These are phyloP conservation scores for Talaromyces marneffei DNA, from an alignment of 2,329 filamentous ascomycete genomes.

Conservation along the genomic window DNA sequence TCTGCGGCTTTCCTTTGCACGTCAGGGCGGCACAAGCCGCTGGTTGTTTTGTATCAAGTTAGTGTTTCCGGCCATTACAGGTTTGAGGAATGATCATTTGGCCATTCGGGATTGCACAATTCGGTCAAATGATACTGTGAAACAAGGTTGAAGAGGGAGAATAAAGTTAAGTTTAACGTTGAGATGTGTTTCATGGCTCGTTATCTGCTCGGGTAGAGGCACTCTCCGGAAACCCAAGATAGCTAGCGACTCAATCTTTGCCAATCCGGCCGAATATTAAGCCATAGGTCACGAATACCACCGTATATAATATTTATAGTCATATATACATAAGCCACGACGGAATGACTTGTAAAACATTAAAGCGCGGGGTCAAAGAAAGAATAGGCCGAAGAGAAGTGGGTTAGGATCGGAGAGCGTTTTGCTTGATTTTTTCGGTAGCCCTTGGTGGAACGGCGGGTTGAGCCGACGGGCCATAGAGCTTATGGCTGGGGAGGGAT, in stretches of 20 bases:
- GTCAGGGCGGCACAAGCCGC: not conserved
- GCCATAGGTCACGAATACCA: not conserved
- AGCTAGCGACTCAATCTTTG: not conserved
- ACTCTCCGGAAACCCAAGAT: not conserved
- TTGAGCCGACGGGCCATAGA: slow-evolving; percentile 3
- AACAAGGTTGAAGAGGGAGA: not conserved
- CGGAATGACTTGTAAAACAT: not conserved
- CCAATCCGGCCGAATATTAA: too few species aligned
- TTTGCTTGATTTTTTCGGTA: not conserved
- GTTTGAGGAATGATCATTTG: not conserved
- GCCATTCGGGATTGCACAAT: not conserved
- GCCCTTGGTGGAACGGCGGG: not conserved
- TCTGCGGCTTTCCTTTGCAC: not conserved
- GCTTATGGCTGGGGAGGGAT: not conserved
- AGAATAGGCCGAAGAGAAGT: not conserved
- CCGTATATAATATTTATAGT: not conserved
- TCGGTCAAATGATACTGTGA: not conserved
- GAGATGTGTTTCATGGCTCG: not conserved
- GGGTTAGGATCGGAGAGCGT: not conserved
- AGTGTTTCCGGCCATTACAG: not conserved
- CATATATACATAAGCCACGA: not conserved
- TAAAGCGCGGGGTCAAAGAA: not conserved
- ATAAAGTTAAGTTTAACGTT: not conserved
- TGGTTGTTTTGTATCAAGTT: not conserved
- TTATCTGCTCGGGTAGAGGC: not conserved